These are phyloP conservation scores for Fistulifera solaris DNA, from an alignment of 108 stramenopile species.

Conservation along the genomic window DNA sequence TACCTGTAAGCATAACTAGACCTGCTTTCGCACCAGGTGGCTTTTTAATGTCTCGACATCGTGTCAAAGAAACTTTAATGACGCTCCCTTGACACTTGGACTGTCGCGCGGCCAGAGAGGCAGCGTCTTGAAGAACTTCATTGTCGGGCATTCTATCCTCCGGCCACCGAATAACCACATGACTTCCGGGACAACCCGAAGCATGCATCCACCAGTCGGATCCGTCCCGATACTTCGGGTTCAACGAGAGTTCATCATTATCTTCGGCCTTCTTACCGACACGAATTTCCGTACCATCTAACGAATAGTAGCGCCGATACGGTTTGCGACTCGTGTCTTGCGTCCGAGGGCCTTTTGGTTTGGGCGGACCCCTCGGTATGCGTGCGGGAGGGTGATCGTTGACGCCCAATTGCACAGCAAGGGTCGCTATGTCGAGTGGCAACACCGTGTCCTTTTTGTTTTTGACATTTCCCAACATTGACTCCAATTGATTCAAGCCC, in stretches of 20 bases:
- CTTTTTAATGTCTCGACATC: slow-evolving; percentile 78
- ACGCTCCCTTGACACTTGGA: slow-evolving; percentile 69
- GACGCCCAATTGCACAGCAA: slow-evolving; percentile 52
- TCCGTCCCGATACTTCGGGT: slow-evolving; percentile 65
- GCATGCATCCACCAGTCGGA: slow-evolving; percentile 90
- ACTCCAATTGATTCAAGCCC: slow-evolving; percentile 58
- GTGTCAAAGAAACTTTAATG: slow-evolving; percentile 73
- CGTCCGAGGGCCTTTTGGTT: slow-evolving; percentile 42
- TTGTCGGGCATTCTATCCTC: slow-evolving; percentile 47
- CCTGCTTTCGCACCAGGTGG: slow-evolving; percentile 84
- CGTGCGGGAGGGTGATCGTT: slow-evolving; percentile 32
- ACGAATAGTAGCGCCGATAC: slow-evolving; percentile 61
- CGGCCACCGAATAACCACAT: slow-evolving; percentile 70
- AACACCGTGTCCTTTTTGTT: slow-evolving; percentile 24
- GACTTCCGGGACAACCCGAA: slow-evolving; percentile 83
- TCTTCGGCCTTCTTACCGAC: slow-evolving; percentile 84
- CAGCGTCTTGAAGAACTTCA: slow-evolving; percentile 69
- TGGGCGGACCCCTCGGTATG: slow-evolving; percentile 28
- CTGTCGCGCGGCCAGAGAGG: slow-evolving; percentile 73
- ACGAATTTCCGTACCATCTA: slow-evolving; percentile 61
- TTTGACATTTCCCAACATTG: slow-evolving; percentile 25
- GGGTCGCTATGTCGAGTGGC: slow-evolving; percentile 32
- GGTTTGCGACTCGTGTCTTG: slow-evolving; percentile 41
- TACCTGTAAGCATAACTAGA: slow-evolving; percentile 67
- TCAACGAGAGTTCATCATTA: slow-evolving; percentile 72